Evolutionary conservation across 2,329 filamentous ascomycete genomes (phyloP).

Genomic region (Cladosporium austrohemisphaericum): DNA sequence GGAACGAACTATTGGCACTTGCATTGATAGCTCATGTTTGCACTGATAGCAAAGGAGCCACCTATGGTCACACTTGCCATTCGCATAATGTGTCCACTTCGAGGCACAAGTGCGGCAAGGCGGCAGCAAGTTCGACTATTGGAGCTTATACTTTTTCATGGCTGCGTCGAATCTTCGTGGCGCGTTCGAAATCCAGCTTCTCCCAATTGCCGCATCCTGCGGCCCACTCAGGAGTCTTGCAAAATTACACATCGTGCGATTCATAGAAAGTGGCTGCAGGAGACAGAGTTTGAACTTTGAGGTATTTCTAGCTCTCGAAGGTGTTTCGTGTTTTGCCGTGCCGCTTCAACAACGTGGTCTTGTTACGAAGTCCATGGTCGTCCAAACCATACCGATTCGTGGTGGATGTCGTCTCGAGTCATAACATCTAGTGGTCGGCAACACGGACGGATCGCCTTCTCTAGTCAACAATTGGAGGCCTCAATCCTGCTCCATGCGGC

Average conservation of each 20-base stretch:
- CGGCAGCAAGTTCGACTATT: not conserved
- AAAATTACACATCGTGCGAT: not conserved
- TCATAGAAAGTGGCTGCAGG: conserved; percentile 5
- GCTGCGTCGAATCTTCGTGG: conserved; percentile 12
- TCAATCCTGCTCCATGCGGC: not conserved
- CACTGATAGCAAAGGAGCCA: too few relatives aligned
- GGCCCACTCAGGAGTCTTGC: not conserved
- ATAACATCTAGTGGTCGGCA: not conserved
- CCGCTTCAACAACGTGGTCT: not conserved
- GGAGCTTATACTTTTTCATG: conserved; percentile 3
- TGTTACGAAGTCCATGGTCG: not conserved
- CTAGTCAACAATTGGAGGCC: not conserved
- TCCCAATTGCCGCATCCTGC: not conserved
- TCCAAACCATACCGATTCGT: not conserved
- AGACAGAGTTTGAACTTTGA: not conserved
- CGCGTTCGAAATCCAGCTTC: not conserved
- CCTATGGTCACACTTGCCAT: too few relatives aligned
- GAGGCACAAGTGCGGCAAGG: not conserved
- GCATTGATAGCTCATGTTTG: too few relatives aligned
- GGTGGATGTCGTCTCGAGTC: not conserved
- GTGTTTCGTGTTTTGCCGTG: too few relatives aligned
- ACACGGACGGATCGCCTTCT: conserved; percentile 8
- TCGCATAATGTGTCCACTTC: too few relatives aligned
- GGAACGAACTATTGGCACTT: too few relatives aligned
- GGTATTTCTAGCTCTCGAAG: not conserved